Base-by-base conservation (phyloP, 2,329 filamentous ascomycete genomes). In the Nothophoma quercina region DNA sequence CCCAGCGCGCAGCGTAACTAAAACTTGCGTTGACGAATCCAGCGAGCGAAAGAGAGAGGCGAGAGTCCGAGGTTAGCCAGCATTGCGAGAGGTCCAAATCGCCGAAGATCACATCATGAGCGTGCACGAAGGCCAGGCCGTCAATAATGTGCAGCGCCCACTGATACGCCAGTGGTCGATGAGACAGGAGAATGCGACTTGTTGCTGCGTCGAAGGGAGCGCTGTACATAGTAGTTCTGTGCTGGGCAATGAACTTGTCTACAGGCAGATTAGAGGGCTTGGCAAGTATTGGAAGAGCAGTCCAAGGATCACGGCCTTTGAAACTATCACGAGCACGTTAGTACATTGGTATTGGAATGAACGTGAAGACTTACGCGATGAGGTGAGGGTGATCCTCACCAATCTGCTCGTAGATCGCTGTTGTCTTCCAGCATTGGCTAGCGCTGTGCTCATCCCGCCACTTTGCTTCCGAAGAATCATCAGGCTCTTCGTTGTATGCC, bases 241-340 rank as follows among this genome's bases (percentile, higher is more conserved):
- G 29, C 38, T 43, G 19, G n/a, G 22, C n/a, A 26, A 43, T 18
- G 30, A 50, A 50, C 18, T 35, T 6, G 16, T 30, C 23, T 16
- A 38, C 10, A 25, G 30, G 22, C 7, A n/a, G 38, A 16, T 15
- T 25, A 8, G 47, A 36, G 23, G 30, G 47, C 13, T 29, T 50
- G 9, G 47, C 47, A 4, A 50, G 39, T n/a, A 50, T 16, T 9
- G 47, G 47, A 23, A 42, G 33, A 35, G 38, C 38, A 10, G 47
- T 50, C 38, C 30, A 50, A 19, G 39, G 39, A 26, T 50, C 47
- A 16, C 39, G 47, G n/a, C 38, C 28, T 25, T 42, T 40, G 29
- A 42, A 50, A 13, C 47, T 50, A 10, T 38, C 13, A n/a, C n/a
- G 21, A 32, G 12, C 18, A 25, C 34, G 34, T n/a, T 4, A 47